Percentiles rank a stretch among this genome's conserved stretches.
phyloP scores from a whole-genome alignment of 768 basidiomycete genomes.

The Cystofilobasidium ferigula region DNA sequence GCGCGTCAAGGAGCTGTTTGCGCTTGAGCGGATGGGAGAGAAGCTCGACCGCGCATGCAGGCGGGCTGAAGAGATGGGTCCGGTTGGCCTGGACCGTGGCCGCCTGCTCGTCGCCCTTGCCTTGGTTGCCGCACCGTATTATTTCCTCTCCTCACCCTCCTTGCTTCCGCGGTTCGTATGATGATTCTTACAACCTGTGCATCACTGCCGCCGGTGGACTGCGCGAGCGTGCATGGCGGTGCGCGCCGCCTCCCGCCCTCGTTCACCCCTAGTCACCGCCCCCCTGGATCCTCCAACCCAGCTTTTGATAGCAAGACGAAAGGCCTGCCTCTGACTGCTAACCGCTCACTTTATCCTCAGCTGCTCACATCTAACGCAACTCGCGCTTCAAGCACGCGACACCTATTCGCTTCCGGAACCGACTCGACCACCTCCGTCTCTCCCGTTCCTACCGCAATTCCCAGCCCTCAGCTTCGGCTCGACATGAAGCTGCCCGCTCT shows the following conservation, averaged over 20 bases:
- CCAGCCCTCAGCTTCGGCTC: too few species aligned
- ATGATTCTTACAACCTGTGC: neutral
- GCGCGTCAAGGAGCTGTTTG: constrained; percentile 58
- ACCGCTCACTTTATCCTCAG: too few species aligned
- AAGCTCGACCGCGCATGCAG: constrained; percentile 34
- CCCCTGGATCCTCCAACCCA: too few species aligned
- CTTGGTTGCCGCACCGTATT: neutral
- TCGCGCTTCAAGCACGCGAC: too few species aligned
- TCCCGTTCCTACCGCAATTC: too few species aligned
- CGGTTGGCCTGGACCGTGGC: constrained; percentile 17
- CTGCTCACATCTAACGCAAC: too few species aligned
- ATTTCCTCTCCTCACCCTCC: neutral
- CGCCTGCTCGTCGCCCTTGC: constrained; percentile 3
- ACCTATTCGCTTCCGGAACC: neutral
- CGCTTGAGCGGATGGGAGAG: constrained; percentile 47
- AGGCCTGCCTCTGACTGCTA: too few species aligned
- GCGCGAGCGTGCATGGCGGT: too few species aligned
- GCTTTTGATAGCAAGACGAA: too few species aligned
- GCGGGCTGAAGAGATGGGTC: constrained; percentile 30
- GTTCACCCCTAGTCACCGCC: too few species aligned
- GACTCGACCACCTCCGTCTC: neutral
- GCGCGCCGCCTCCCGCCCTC: too few species aligned
- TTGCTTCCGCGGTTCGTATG: neutral
- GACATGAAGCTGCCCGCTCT: neutral
- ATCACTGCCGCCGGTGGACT: too few species aligned